A percentile compares a stretch with the other conserved stretches of the same genome.
Evolutionary conservation across 2,329 filamentous ascomycete genomes (phyloP).

Genomic region (Curvularia spicifera): DNA sequence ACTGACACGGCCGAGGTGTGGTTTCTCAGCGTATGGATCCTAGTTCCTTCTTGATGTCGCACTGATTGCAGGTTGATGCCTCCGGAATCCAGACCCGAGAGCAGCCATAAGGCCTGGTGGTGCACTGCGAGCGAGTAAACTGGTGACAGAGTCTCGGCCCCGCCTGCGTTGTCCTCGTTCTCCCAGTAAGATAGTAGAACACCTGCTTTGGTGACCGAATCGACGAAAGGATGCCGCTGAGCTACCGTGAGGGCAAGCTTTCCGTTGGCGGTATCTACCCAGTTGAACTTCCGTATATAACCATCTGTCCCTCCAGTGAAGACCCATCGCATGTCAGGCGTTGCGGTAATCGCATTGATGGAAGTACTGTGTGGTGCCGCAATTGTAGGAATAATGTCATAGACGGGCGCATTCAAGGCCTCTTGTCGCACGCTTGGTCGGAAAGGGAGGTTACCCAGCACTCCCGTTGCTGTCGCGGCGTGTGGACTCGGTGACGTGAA

Average conservation of each 20-base stretch:
- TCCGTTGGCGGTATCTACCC: slow-evolving; percentile 91
- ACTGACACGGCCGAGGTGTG: slow-evolving; percentile 94
- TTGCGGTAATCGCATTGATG: slow-evolving; percentile 90
- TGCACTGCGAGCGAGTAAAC: slow-evolving; percentile 95
- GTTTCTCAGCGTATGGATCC: slow-evolving; percentile 78
- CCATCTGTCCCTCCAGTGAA: slow-evolving; percentile 94
- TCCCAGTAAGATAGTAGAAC: slow-evolving; percentile 98
- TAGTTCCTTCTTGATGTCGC: slow-evolving; percentile 91
- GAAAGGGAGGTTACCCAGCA: slow-evolving; percentile 51
- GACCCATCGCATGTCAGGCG: slow-evolving; percentile 92
- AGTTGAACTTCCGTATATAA: slow-evolving; percentile 97
- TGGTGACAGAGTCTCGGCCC: slow-evolving; percentile 72
- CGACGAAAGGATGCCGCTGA: slow-evolving; percentile 94
- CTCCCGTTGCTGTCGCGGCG: slow-evolving; percentile 35
- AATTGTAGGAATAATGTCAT: slow-evolving; percentile 97
- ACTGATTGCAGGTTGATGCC: slow-evolving; percentile 93
- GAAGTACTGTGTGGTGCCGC: slow-evolving; percentile 95
- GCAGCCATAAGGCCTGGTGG: slow-evolving; percentile 85
- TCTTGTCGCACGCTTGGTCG: slow-evolving; percentile 75
- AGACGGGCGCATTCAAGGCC: slow-evolving; percentile 77
- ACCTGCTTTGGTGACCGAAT: slow-evolving; percentile 94
- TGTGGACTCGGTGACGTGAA: slow-evolving; percentile 57
- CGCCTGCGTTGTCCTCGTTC: slow-evolving; percentile 77
- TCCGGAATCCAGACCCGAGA: slow-evolving; percentile 89
- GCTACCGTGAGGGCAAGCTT: slow-evolving; percentile 93